These are phyloP conservation scores for Saccharomycopsis capsularis DNA, from an alignment of 805 yeast genomes.

Conservation along the genomic window DNA sequence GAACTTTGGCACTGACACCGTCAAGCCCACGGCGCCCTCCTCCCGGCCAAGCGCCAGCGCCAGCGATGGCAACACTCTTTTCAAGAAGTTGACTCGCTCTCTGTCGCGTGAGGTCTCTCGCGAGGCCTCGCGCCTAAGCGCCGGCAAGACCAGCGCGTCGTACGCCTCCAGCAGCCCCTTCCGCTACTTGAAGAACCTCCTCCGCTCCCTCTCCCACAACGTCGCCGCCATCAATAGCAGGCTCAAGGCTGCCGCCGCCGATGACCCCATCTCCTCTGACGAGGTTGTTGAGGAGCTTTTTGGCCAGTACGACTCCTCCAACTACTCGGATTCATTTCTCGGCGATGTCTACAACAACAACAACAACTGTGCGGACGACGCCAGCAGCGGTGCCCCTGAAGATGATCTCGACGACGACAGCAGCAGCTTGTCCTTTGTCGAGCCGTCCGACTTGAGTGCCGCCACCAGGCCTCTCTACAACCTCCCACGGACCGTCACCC, in stretches of 20 bases:
- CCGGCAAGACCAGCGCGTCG: too few species aligned
- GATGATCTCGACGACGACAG: neutral
- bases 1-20: too few species aligned
- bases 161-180: neutral
- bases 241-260: slow-evolving; percentile 3
- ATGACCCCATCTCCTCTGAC: slow-evolving; percentile 2
- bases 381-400: too few species aligned
- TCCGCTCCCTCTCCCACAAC: neutral
- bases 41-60: too few species aligned
- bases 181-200: neutral
- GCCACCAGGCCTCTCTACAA: neutral
- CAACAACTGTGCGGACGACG: neutral
- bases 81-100: too few species aligned
- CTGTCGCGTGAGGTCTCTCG: too few species aligned
- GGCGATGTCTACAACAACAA: neutral
- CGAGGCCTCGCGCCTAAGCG: too few species aligned
- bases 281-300: slow-evolving; percentile 7
- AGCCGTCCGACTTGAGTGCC: neutral
- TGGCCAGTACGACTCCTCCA: neutral
- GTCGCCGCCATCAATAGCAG: neutral
- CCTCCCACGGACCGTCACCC: slow-evolving; percentile 1
- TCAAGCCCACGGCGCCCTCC: too few species aligned
- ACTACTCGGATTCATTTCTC: neutral
- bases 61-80: too few species aligned
- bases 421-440: neutral